Percentiles rank a stretch among this genome's conserved stretches.
Evolutionary conservation across 306 rosid species (phyloP).

Genomic region (Quercus gilva): DNA sequence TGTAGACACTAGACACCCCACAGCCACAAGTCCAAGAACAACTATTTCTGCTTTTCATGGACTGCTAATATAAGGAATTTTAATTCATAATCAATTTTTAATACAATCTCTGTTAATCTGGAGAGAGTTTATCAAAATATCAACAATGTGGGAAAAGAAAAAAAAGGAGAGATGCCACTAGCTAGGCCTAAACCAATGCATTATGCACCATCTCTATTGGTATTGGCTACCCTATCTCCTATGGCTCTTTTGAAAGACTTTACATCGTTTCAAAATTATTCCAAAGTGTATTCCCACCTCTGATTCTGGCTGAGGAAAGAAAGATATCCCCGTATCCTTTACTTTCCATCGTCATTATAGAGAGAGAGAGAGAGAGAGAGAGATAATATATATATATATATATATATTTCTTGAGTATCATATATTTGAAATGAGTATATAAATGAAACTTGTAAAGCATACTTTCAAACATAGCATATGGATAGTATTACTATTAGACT

Average conservation of each 20-base stretch:
- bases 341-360: slow-evolving; percentile 30
- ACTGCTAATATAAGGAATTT: too few relatives aligned
- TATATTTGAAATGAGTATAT: slow-evolving; percentile 17
- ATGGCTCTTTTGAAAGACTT: slow-evolving; percentile 35
- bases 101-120: not conserved
- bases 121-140: not conserved
- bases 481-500: not conserved
- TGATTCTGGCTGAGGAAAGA: slow-evolving; percentile 22
- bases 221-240: slow-evolving; percentile 22
- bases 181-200: too few relatives aligned
- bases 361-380: too few relatives aligned
- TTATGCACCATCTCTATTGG: not conserved
- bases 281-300: slow-evolving; percentile 25
- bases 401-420: not conserved
- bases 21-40: not conserved
- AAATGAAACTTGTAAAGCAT: slow-evolving; percentile 23
- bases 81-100: too few relatives aligned
- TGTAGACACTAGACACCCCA: not conserved
- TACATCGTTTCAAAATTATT: slow-evolving; percentile 34
- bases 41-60: too few relatives aligned
- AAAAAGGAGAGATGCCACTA: slow-evolving; percentile 14
- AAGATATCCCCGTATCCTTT: slow-evolving; percentile 22
- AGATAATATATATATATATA: not conserved
- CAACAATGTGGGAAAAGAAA: not conserved
- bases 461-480: slow-evolving; percentile 1